These are phyloP conservation scores for Suillus subaureus DNA, from an alignment of 768 basidiomycete genomes.

Conservation along the genomic window DNA sequence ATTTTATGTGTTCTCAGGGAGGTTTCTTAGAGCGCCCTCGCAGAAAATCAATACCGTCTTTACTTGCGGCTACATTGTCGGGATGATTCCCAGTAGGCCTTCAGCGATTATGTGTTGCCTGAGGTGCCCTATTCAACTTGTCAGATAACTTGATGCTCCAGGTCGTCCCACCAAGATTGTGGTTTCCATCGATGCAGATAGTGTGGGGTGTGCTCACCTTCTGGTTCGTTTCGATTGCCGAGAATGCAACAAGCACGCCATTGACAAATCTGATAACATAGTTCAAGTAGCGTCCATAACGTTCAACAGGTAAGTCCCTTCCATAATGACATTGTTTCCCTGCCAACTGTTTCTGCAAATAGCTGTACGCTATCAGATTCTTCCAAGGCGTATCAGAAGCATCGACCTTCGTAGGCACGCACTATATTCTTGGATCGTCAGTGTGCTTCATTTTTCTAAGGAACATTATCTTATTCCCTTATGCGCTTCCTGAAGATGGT, in stretches of 20 bases:
- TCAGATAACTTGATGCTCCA: conserved; percentile 70
- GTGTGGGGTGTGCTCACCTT: conserved; percentile 69
- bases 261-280: conserved; percentile 24
- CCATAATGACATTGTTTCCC: background rate
- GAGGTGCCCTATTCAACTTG: conserved; percentile 8
- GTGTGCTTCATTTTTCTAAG: conserved; percentile 36
- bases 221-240: conserved; percentile 39
- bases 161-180: conserved; percentile 60
- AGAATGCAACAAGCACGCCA: background rate
- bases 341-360: conserved; percentile 6
- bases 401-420: conserved; percentile 76
- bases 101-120: background rate
- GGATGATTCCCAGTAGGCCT: conserved; percentile 66
- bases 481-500: conserved; percentile 50
- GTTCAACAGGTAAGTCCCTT: conserved; percentile 52
- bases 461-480: conserved; percentile 1
- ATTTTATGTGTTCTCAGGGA: background rate
- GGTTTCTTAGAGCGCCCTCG: background rate
- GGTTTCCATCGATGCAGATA: conserved; percentile 67
- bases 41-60: conserved; percentile 72
- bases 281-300: conserved; percentile 56
- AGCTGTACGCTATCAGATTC: conserved; percentile 73
- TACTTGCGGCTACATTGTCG: conserved; percentile 75
- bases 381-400: conserved; percentile 74
- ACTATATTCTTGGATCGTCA: conserved; percentile 72